Evolutionary conservation across 2,329 filamentous ascomycete genomes (phyloP).

Genomic region (Colletotrichum gigasporum): DNA sequence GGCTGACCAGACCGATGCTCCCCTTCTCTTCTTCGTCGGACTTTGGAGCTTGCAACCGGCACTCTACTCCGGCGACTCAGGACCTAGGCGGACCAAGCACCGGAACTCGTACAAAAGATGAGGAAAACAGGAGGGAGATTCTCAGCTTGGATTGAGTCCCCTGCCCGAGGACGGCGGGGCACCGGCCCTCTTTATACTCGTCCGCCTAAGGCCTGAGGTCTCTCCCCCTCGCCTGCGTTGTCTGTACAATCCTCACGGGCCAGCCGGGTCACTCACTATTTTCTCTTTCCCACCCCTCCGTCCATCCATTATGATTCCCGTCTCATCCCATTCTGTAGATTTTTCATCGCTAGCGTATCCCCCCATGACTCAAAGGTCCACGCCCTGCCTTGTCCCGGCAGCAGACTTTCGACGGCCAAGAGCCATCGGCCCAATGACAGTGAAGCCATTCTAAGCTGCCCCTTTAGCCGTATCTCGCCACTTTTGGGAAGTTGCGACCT

Average conservation of each 20-base stretch:
- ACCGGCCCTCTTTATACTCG: slow-evolving; percentile 30
- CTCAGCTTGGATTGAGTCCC: neutral
- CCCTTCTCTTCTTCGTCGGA: slow-evolving; percentile 16
- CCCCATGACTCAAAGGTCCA: slow-evolving; percentile 22
- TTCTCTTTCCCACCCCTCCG: neutral
- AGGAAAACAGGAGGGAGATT: slow-evolving; percentile 21
- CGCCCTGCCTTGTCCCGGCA: neutral
- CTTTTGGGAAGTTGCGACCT: neutral
- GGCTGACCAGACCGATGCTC: slow-evolving; percentile 20
- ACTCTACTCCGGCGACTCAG: slow-evolving; percentile 24
- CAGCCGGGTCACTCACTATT: neutral
- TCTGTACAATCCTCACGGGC: slow-evolving; percentile 25
- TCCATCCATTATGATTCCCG: too few relatives aligned
- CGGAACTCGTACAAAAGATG: slow-evolving; percentile 15
- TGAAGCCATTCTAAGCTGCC: slow-evolving; percentile 10
- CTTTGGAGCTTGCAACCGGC: slow-evolving; percentile 26
- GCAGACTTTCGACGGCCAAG: neutral
- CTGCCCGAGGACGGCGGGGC: slow-evolving; percentile 30
- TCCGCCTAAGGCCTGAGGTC: slow-evolving; percentile 22
- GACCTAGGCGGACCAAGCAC: slow-evolving; percentile 23
- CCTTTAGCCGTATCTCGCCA: neutral
- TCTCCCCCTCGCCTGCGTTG: slow-evolving; percentile 28
- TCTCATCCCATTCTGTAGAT: slow-evolving; percentile 2
- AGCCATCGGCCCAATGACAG: neutral
- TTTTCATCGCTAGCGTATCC: slow-evolving; percentile 8